These are phyloP conservation scores for Pigoraptor vietnamica DNA, from an alignment of 78 protist species.

Conservation along the genomic window DNA sequence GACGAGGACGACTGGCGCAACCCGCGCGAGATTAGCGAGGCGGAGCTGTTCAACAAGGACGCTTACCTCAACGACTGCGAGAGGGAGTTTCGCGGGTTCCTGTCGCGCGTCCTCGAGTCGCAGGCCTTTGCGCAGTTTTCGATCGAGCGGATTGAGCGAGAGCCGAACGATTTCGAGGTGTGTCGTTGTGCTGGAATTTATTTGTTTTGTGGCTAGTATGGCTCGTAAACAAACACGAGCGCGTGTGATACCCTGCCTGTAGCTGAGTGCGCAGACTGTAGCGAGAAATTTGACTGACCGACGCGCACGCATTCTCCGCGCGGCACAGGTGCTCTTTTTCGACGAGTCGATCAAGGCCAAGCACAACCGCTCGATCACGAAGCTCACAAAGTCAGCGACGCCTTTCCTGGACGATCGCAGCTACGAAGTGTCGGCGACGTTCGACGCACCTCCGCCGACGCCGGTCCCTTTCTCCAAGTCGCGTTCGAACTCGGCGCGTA, in stretches of 20 bases:
- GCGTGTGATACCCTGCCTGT: too few relatives aligned
- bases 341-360: background rate
- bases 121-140: slow-evolving; percentile 18
- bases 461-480: background rate
- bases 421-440: background rate
- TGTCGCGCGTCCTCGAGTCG: background rate
- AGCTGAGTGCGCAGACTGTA: too few relatives aligned
- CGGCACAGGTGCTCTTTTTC: background rate
- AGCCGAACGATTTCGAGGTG: background rate
- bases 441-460: background rate
- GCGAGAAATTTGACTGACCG: too few relatives aligned
- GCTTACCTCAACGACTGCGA: background rate
- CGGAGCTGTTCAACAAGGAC: slow-evolving; percentile 8
- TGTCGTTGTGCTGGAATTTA: background rate
- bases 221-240: too few relatives aligned
- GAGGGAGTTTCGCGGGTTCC: background rate
- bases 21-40: background rate
- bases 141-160: background rate
- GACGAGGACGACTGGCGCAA: slow-evolving; percentile 1
- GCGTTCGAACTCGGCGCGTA: background rate
- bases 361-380: background rate
- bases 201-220: too few relatives aligned
- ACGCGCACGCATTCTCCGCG: too few relatives aligned
- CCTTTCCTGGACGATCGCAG: background rate
- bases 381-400: background rate